Evolutionary conservation across 768 basidiomycete genomes (phyloP).

Genomic region (Leccinum imitatum): DNA sequence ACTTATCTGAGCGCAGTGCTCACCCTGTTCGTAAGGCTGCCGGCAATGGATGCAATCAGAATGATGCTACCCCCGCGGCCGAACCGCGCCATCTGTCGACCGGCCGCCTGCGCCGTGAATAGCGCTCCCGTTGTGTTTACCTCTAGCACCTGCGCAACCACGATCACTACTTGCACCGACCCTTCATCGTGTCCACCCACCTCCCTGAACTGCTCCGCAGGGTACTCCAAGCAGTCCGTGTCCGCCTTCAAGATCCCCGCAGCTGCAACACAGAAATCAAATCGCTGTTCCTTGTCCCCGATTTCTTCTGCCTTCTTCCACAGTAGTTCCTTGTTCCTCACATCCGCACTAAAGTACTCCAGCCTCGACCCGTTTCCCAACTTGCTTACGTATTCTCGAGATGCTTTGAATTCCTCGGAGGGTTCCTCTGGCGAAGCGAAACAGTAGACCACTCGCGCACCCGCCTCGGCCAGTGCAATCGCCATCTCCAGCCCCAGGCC

Average conservation of each 20-base stretch:
- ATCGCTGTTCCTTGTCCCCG: slow-evolving; percentile 62
- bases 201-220: slow-evolving; percentile 61
- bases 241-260: slow-evolving; percentile 67
- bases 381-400: slow-evolving; percentile 49
- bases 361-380: slow-evolving; percentile 43
- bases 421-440: slow-evolving; percentile 59
- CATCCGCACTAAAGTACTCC: slow-evolving; percentile 67
- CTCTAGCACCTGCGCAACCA: slow-evolving; percentile 49
- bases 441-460: slow-evolving; percentile 68
- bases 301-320: slow-evolving; percentile 61
- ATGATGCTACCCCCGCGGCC: slow-evolving; percentile 54
- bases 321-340: slow-evolving; percentile 57
- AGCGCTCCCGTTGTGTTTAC: slow-evolving; percentile 64
- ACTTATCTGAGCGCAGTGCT: slow-evolving; percentile 2
- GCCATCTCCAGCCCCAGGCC: slow-evolving; percentile 84
- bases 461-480: slow-evolving; percentile 68
- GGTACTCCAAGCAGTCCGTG: slow-evolving; percentile 64
- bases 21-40: slow-evolving; percentile 71
- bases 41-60: slow-evolving; percentile 59
- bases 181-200: slow-evolving; percentile 32
- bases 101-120: slow-evolving; percentile 61
- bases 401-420: slow-evolving; percentile 56
- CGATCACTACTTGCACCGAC: not conserved
- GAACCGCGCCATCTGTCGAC: slow-evolving; percentile 53
- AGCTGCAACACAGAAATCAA: slow-evolving; percentile 80